Percentiles rank a stretch among this genome's conserved stretches.
These are phyloP conservation scores for Benincasa hispida DNA, from an alignment of 306 rosid species.

Conservation along the genomic window DNA sequence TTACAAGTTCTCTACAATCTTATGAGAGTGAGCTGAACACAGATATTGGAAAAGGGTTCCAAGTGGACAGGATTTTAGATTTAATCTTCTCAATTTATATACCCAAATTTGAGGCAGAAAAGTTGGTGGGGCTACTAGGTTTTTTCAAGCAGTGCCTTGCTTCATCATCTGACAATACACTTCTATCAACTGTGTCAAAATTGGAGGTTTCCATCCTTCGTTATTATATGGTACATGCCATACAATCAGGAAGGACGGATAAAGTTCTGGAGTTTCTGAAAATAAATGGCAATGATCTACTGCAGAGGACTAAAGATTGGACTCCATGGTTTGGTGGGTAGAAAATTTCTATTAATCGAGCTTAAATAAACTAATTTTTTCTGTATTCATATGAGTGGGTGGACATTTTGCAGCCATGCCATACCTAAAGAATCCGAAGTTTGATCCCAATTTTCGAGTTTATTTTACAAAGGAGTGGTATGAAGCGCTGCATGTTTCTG, in stretches of 20 bases:
- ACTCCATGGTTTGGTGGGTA: constrained; percentile 88
- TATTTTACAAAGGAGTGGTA: constrained; percentile 85
- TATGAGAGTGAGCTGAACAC: constrained; percentile 63
- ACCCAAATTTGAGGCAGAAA: constrained; percentile 64
- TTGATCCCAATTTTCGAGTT: constrained; percentile 61
- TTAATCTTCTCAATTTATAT: constrained; percentile 63
- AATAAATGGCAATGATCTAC: constrained; percentile 48
- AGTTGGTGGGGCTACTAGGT: constrained; percentile 40
- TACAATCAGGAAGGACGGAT: constrained; percentile 44
- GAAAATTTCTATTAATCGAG: neutral
- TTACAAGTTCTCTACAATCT: constrained; percentile 65
- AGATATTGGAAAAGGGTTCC: constrained; percentile 63
- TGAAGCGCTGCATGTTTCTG: constrained; percentile 74
- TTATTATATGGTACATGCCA: constrained; percentile 55
- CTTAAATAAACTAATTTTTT: constrained; percentile 3
- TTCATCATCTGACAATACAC: constrained; percentile 37
- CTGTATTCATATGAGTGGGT: constrained; percentile 12
- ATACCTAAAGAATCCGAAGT: constrained; percentile 59
- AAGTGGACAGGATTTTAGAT: constrained; percentile 71
- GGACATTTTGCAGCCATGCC: constrained; percentile 67
- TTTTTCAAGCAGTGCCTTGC: constrained; percentile 81
- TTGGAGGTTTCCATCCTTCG: constrained; percentile 65
- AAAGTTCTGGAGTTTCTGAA: constrained; percentile 57
- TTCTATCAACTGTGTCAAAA: constrained; percentile 34
- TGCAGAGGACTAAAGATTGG: constrained; percentile 64